Conservation (phyloP, 1,284 basidiomycete species). For the Xerocomus amazonicus region DNA sequence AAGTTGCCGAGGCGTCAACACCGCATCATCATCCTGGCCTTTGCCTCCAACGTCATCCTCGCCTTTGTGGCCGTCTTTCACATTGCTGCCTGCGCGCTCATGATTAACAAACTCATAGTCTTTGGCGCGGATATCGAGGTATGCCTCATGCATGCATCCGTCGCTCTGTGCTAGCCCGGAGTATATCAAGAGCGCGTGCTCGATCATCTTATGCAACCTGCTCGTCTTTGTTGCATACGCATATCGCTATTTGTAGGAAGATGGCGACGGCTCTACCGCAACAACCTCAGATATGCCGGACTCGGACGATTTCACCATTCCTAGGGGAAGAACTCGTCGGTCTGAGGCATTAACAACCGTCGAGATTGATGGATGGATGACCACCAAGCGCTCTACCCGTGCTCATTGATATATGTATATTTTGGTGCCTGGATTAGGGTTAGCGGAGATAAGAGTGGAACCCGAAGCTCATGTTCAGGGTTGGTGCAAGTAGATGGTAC, state of each 20-base stretch:
- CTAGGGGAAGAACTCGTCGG: background rate
- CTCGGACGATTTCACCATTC: slow-evolving; percentile 7
- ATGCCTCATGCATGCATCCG: background rate
- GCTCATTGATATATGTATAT: too few species aligned
- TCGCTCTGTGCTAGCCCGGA: background rate
- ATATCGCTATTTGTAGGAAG: slow-evolving; percentile 5
- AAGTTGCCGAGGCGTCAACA: slow-evolving; percentile 14
- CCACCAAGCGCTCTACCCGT: too few species aligned
- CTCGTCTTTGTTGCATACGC: slow-evolving; percentile 20
- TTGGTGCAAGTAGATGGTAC: too few species aligned
- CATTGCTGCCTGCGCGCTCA: slow-evolving; percentile 3
- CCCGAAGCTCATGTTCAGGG: too few species aligned
- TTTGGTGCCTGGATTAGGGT: too few species aligned
- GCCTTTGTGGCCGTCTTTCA: slow-evolving; percentile 14
- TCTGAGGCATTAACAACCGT: background rate
- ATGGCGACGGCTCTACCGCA: background rate
- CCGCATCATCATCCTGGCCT: slow-evolving; percentile 18
- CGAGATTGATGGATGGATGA: background rate
- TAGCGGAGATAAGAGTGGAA: too few species aligned
- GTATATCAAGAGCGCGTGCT: slow-evolving; percentile 3
- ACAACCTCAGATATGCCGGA: background rate
- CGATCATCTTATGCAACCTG: slow-evolving; percentile 20
- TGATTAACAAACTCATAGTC: background rate
- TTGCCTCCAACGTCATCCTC: slow-evolving; percentile 14
- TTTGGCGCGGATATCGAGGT: slow-evolving; percentile 7